Evolutionary conservation across 2,329 filamentous ascomycete species (phyloP), one percentile per base, ranked within the genome.

Genomic region (Beauveria pseudobassiana): DNA sequence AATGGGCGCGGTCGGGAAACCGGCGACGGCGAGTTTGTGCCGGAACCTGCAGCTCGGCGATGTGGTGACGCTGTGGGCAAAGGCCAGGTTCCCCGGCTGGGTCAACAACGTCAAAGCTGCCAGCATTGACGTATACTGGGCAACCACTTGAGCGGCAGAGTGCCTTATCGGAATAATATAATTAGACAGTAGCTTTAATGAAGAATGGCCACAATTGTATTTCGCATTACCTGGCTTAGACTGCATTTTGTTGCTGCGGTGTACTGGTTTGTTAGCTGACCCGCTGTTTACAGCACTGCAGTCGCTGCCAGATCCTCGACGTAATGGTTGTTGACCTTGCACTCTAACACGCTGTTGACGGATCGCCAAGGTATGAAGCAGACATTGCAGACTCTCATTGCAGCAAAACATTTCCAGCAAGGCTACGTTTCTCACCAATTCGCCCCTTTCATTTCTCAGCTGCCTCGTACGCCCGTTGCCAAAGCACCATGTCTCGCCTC

Each of bases 11-110:
- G 85, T 1, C 69, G 67, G 22, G 77, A 68, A 4, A 83, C 82
- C 0, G 80, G 74, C 0, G 77, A 79, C 57, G 85, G 85, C 1
- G 72, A 78, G 43, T 87, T 85, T 69, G 79, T 88, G 40, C 78
- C 78, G 80, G 18, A 75, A 72, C 51, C 68, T 88, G 65, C 79
- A 77, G 65, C 65, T 84, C n/a, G 85, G 85, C 1, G 85, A 88
- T 65, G 78, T 85, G 20, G 72, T 87, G 12, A 87, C 84, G 0
- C 67, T 87, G 1, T 87, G 85, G 85, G 84, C 74, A 1, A 85
- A 82, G 70, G 78, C 82, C 2, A 77, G 84, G 62, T 87, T 83
- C 61, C 70, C 68, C 0, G 78, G 73, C 0, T 88, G 85, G 85
- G 51, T 59, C 1, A 87, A 87, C 64, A 58, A 72, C 14, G 69